Conservation (phyloP, 225 moss, liverwort and hornwort genomes). For the Physcomitrellopsis africana region DNA sequence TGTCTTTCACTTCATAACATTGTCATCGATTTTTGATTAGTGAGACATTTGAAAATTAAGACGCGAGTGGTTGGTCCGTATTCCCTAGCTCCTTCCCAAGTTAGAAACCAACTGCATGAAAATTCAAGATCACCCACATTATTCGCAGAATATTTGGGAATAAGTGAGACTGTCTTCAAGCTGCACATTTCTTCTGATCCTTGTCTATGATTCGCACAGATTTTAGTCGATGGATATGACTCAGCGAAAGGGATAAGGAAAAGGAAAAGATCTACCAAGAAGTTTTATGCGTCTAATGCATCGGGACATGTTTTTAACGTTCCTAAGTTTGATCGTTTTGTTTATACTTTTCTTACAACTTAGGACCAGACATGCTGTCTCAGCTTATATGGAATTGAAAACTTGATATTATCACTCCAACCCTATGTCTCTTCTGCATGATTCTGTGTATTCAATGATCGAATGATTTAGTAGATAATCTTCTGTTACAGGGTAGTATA, state of each 20-base stretch:
- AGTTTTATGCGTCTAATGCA: constrained; percentile 17
- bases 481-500: neutral
- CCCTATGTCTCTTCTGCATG: too few species aligned
- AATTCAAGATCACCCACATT: neutral
- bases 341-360: neutral
- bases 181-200: constrained; percentile 3
- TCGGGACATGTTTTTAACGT: neutral
- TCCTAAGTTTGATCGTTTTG: neutral
- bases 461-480: neutral
- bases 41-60: neutral
- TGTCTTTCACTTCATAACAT: neutral
- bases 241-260: constrained; percentile 15
- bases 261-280: neutral
- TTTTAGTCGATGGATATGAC: constrained; percentile 16
- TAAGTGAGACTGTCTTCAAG: neutral
- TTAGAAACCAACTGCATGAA: neutral
- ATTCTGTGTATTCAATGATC: too few species aligned
- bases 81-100: neutral
- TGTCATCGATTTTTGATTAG: neutral
- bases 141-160: neutral
- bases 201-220: constrained; percentile 11
- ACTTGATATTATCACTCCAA: too few species aligned
- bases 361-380: too few species aligned
- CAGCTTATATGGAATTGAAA: too few species aligned
- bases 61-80: neutral